These are phyloP conservation scores for Ophidiomyces ophidiicola DNA, from an alignment of 2,329 filamentous ascomycete genomes.

Conservation along the genomic window DNA sequence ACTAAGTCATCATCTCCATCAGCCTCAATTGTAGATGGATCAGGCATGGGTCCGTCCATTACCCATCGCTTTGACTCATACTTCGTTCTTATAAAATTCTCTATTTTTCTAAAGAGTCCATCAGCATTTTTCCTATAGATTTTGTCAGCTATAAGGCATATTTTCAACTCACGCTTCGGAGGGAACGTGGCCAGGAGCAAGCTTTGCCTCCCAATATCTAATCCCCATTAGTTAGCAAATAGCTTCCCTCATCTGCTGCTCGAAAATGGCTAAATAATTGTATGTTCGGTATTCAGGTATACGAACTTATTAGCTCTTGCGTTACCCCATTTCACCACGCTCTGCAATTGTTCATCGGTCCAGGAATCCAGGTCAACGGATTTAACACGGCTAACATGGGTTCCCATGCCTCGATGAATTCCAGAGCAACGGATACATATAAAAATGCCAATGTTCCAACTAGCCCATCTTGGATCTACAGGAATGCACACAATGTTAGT, in stretches of 20 bases:
- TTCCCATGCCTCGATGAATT: constrained; percentile 97
- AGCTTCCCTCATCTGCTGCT: not conserved
- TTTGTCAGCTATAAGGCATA: not conserved
- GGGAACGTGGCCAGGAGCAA: constrained; percentile 79
- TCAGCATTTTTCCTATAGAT: constrained; percentile 10
- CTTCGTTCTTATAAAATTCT: constrained; percentile 98
- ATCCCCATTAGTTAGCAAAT: constrained; percentile 20
- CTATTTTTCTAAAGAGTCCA: constrained; percentile 59
- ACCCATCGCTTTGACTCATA: constrained; percentile 98
- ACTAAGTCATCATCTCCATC: constrained; percentile 75
- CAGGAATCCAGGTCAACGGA: constrained; percentile 95
- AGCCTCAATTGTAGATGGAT: constrained; percentile 73
- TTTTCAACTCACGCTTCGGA: constrained; percentile 56
- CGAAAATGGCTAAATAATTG: too few species aligned
- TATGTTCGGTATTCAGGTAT: not conserved
- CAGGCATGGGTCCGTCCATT: constrained; percentile 93
- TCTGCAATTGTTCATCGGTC: constrained; percentile 96
- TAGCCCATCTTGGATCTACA: constrained; percentile 95
- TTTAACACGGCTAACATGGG: constrained; percentile 95
- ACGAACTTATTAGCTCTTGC: constrained; percentile 79
- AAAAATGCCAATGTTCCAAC: constrained; percentile 96
- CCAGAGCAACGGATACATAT: constrained; percentile 97
- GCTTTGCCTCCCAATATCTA: constrained; percentile 85
- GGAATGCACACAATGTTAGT: not conserved
- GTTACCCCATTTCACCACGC: constrained; percentile 91